phyloP scores from a whole-genome alignment of 2,329 filamentous ascomycete genomes.

The Colletotrichum liaoningense region DNA sequence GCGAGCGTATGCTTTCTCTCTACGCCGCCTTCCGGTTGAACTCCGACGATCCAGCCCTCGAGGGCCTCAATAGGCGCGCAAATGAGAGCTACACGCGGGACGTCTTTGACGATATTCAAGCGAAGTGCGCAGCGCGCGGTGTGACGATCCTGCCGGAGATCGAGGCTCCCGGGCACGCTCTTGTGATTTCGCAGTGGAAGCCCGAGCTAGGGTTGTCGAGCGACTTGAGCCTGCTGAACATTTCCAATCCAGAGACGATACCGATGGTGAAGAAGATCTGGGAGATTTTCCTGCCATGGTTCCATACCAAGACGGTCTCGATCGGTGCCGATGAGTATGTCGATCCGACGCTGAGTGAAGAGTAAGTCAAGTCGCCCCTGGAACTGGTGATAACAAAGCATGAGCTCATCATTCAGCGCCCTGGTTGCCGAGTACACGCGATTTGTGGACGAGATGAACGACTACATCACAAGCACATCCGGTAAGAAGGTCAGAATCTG shows the following conservation, averaged over 20 bases:
- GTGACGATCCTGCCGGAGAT: slow-evolving; percentile 71
- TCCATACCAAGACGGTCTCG: slow-evolving; percentile 64
- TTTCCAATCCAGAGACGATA: slow-evolving; percentile 61
- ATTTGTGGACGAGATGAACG: slow-evolving; percentile 57
- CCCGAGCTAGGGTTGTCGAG: slow-evolving; percentile 61
- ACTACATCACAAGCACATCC: slow-evolving; percentile 56
- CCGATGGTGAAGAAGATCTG: slow-evolving; percentile 63
- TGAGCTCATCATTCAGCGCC: background rate
- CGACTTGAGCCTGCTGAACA: slow-evolving; percentile 59
- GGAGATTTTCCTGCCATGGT: slow-evolving; percentile 65
- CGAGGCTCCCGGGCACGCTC: slow-evolving; percentile 67
- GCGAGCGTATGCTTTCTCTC: slow-evolving; percentile 58
- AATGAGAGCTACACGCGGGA: slow-evolving; percentile 67
- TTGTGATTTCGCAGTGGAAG: slow-evolving; percentile 69
- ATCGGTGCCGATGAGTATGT: slow-evolving; percentile 68
- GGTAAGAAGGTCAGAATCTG: slow-evolving; percentile 51
- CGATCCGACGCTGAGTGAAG: slow-evolving; percentile 44
- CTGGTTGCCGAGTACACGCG: slow-evolving; percentile 61
- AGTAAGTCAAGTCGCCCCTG: slow-evolving; percentile 35
- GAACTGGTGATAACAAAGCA: rapidly evolving
- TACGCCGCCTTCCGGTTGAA: slow-evolving; percentile 67
- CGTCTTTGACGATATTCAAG: slow-evolving; percentile 64
- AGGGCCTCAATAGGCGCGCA: slow-evolving; percentile 58
- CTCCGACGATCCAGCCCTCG: slow-evolving; percentile 59
- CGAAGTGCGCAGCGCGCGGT: slow-evolving; percentile 62